phyloP scores from a whole-genome alignment of 2,329 filamentous ascomycete genomes.

The Esteya vermicola region DNA sequence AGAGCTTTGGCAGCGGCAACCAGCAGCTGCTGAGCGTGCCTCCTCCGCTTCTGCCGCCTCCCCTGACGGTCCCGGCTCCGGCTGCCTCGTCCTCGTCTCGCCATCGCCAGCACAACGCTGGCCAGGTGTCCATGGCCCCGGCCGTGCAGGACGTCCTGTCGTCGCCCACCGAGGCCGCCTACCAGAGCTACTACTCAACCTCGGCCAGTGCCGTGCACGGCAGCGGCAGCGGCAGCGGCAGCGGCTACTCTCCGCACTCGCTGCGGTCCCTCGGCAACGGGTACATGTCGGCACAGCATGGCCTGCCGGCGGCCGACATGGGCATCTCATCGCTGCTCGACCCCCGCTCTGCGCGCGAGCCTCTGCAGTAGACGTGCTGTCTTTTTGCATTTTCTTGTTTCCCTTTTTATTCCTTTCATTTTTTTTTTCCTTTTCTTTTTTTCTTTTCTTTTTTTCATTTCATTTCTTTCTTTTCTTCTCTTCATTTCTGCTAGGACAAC shows the following conservation, averaged over 20 bases:
- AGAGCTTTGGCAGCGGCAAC: background rate
- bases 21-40: too few relatives aligned
- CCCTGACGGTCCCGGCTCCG: too few relatives aligned
- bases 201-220: too few relatives aligned
- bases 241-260: slow-evolving; percentile 41
- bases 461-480: background rate
- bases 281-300: slow-evolving; percentile 24
- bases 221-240: too few relatives aligned
- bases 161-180: slow-evolving; percentile 10
- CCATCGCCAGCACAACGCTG: background rate
- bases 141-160: slow-evolving; percentile 10
- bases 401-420: background rate
- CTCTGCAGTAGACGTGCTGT: slow-evolving; percentile 2
- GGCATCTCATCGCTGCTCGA: slow-evolving; percentile 46
- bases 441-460: background rate
- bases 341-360: slow-evolving; percentile 19
- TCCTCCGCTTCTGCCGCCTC: too few relatives aligned
- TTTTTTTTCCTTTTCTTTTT: background rate
- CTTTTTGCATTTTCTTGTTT: slow-evolving; percentile 2
- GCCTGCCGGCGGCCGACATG: slow-evolving; percentile 37
- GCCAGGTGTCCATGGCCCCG: slow-evolving; percentile 1
- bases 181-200: slow-evolving; percentile 14
- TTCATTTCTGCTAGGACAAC: background rate
- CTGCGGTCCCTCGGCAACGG: slow-evolving; percentile 24
- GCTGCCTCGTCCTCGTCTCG: background rate